A percentile compares a stretch with the other conserved stretches of the same genome.
Evolutionary conservation across 441 rosid genomes (phyloP).

Genomic region (Manihot esculenta): DNA sequence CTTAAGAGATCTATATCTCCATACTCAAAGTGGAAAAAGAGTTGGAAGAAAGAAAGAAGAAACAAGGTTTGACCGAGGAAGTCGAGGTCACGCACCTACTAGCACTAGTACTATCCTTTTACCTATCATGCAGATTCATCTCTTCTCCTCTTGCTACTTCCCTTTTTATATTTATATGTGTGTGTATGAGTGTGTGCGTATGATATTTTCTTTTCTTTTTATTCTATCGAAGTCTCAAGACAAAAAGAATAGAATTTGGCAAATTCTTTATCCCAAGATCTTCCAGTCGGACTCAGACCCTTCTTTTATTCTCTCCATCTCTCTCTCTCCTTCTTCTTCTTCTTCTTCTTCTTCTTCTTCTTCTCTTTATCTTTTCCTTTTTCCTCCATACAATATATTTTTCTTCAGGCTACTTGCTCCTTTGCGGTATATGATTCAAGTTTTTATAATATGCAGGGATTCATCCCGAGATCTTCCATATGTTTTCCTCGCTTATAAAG

Average conservation of each 20-base stretch:
- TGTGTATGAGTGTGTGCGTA: too few relatives aligned
- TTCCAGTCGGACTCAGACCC: conserved; percentile 49
- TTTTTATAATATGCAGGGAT: not conserved
- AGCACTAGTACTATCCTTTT: conserved; percentile 13
- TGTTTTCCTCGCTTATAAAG: not conserved
- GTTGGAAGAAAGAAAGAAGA: conserved; percentile 16
- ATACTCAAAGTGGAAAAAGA: conserved; percentile 11
- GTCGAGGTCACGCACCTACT: conserved; percentile 23
- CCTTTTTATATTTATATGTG: not conserved
- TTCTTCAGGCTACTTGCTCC: not conserved
- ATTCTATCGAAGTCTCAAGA: conserved; percentile 40
- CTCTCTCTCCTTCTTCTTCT: conserved; percentile 19
- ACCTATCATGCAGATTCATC: conserved; percentile 4
- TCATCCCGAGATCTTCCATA: conserved; percentile 11
- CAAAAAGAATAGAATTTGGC: conserved; percentile 54
- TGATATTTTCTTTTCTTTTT: conserved; percentile 9
- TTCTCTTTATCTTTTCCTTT: not conserved
- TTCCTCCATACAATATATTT: not conserved
- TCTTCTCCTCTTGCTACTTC: conserved; percentile 2
- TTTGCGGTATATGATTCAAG: not conserved
- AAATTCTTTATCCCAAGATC: conserved; percentile 68
- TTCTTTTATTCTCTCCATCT: conserved; percentile 9
- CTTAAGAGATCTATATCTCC: not conserved
- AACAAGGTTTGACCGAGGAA: conserved; percentile 3
- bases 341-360: conserved; percentile 17